A percentile compares a stretch with the other conserved stretches of the same genome.
These are phyloP conservation scores for Kwoniella sp. DNA, from an alignment of 768 basidiomycete genomes.

Conservation along the genomic window DNA sequence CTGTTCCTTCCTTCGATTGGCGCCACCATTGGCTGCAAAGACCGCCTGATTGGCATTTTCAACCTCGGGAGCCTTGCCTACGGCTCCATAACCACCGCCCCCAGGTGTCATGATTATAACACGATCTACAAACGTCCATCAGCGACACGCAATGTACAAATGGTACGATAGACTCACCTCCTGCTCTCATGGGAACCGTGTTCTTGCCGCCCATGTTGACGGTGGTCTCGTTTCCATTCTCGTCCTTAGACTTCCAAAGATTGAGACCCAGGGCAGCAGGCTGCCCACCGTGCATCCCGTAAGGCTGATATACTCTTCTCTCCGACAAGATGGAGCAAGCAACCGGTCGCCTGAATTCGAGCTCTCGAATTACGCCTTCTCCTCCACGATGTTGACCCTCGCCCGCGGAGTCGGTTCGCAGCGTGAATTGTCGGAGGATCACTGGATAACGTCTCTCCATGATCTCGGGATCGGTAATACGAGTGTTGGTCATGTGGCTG, in stretches of 20 bases:
- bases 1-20: neutral
- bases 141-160: neutral
- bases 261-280: constrained; percentile 15
- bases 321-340: constrained; percentile 37
- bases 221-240: constrained; percentile 4
- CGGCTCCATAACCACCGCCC: constrained; percentile 39
- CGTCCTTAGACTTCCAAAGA: constrained; percentile 13
- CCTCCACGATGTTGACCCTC: constrained; percentile 38
- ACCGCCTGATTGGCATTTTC: constrained; percentile 16
- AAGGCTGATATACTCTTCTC: constrained; percentile 41
- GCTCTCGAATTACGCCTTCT: constrained; percentile 40
- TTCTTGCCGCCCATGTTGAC: constrained; percentile 26
- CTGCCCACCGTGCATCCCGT: constrained; percentile 59
- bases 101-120: constrained; percentile 32
- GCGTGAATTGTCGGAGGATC: constrained; percentile 40
- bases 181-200: constrained; percentile 13
- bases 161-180: constrained; percentile 9
- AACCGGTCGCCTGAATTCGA: constrained; percentile 35
- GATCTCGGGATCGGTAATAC: constrained; percentile 45
- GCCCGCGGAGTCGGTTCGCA: constrained; percentile 37
- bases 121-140: neutral
- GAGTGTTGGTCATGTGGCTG: constrained; percentile 28
- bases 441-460: constrained; percentile 40
- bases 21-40: neutral
- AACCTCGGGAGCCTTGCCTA: neutral